phyloP scores from a whole-genome alignment of 495 filamentous ascomycete species.

The Annulohypoxylon nitens region DNA sequence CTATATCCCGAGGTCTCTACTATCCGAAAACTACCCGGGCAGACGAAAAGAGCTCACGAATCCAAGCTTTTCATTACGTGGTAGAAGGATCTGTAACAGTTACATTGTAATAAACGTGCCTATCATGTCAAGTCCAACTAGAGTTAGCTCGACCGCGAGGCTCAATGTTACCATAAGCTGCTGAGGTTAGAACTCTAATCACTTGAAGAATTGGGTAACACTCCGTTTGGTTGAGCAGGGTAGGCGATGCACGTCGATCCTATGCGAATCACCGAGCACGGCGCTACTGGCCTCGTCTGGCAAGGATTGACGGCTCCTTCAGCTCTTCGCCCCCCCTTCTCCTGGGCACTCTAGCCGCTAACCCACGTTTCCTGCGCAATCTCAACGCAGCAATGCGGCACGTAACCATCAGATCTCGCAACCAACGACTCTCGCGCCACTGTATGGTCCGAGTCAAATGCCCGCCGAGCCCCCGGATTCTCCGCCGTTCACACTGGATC shows the following conservation, averaged over 20 bases:
- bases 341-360: background rate
- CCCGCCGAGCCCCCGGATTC: background rate
- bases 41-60: background rate
- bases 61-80: background rate
- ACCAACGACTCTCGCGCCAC: background rate
- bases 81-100: slow-evolving; percentile 16
- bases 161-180: background rate
- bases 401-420: background rate
- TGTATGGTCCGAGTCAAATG: slow-evolving; percentile 5
- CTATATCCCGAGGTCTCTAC: background rate
- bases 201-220: slow-evolving; percentile 7
- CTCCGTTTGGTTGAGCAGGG: background rate
- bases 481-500: background rate
- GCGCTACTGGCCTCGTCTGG: background rate
- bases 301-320: slow-evolving; percentile 1
- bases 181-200: slow-evolving; percentile 8
- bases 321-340: background rate
- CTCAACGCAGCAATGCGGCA: background rate
- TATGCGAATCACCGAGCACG: slow-evolving; percentile 9
- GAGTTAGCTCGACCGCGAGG: background rate
- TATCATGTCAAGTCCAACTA: background rate
- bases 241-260: slow-evolving; percentile 3
- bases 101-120: slow-evolving; percentile 7
- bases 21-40: background rate
- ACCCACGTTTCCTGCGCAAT: background rate